Conservation (phyloP, 2,329 filamentous ascomycete genomes). For the Fusarium bactridioides region DNA sequence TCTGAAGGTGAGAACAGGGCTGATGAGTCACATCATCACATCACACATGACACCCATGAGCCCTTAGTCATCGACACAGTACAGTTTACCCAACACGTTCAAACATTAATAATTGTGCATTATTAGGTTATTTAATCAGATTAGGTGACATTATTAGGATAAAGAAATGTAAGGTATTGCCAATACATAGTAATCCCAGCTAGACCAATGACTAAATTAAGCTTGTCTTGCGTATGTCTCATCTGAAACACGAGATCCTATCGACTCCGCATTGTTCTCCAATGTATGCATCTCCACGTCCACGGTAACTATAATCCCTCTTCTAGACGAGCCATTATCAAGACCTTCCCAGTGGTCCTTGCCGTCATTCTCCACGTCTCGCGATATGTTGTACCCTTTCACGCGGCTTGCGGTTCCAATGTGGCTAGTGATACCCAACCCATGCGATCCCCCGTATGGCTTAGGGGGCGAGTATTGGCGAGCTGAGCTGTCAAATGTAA, state of each 20-base stretch:
- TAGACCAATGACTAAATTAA: neutral
- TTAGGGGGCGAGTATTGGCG: neutral
- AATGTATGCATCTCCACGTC: conserved; percentile 25
- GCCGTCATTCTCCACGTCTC: neutral
- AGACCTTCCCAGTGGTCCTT: conserved; percentile 10
- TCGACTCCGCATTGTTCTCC: neutral
- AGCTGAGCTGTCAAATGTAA: conserved; percentile 2
- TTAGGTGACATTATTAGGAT: neutral
- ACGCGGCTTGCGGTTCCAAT: neutral
- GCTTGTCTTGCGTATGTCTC: neutral
- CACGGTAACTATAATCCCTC: conserved; percentile 15
- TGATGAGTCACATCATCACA: neutral
- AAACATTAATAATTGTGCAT: neutral
- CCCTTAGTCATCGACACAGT: neutral
- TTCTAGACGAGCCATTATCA: conserved; percentile 15
- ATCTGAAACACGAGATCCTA: neutral
- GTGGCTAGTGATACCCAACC: neutral
- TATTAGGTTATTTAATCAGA: accelerated
- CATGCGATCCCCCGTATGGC: neutral
- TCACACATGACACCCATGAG: neutral
- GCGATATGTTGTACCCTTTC: neutral
- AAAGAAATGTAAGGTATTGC: no score
- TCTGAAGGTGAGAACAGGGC: no score
- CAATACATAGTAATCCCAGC: neutral
- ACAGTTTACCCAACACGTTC: no score